A percentile compares a stretch with the other conserved stretches of the same genome.
Evolutionary conservation across 1,139 yeast genomes (phyloP).

Genomic region (Geotrichum aggregatum): DNA sequence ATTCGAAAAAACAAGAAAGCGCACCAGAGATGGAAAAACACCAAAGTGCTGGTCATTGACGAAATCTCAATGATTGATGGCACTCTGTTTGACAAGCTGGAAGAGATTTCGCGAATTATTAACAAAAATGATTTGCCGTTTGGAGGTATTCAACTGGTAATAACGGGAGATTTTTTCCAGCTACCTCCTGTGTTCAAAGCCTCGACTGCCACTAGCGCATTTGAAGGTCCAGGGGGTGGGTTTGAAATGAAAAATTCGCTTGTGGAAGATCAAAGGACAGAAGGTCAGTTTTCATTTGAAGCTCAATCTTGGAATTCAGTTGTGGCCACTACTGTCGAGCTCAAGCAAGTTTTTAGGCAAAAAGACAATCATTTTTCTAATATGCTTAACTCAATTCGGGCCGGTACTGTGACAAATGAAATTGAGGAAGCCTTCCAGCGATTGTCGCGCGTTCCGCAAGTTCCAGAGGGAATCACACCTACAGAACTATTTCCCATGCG

Average conservation of each 20-base stretch:
- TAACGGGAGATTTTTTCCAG: constrained; percentile 89
- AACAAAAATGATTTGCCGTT: constrained; percentile 56
- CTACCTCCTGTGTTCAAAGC: constrained; percentile 65
- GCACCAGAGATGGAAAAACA: constrained; percentile 55
- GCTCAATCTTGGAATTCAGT: constrained; percentile 66
- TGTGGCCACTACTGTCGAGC: constrained; percentile 60
- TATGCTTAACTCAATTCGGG: constrained; percentile 84
- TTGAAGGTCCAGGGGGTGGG: constrained; percentile 9
- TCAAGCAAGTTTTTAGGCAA: constrained; percentile 85
- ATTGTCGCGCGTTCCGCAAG: constrained; percentile 53
- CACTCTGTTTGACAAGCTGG: constrained; percentile 62
- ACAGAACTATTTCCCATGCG: constrained; percentile 86
- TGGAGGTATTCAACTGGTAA: constrained; percentile 83
- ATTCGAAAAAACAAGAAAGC: constrained; percentile 49
- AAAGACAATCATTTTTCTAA: constrained; percentile 76
- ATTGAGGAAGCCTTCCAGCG: constrained; percentile 54
- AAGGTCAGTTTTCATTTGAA: constrained; percentile 68
- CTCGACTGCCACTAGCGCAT: not conserved
- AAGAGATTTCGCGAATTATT: constrained; percentile 56
- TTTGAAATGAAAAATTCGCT: constrained; percentile 32
- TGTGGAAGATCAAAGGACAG: constrained; percentile 32
- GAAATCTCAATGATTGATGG: constrained; percentile 91
- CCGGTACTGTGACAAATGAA: constrained; percentile 57
- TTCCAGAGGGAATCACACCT: constrained; percentile 71
- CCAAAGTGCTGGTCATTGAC: constrained; percentile 70